Percentiles rank a stretch among this genome's conserved stretches.
These are phyloP conservation scores for Pseudocercospora macadamiae DNA, from an alignment of 2,329 filamentous ascomycete species.

Conservation along the genomic window DNA sequence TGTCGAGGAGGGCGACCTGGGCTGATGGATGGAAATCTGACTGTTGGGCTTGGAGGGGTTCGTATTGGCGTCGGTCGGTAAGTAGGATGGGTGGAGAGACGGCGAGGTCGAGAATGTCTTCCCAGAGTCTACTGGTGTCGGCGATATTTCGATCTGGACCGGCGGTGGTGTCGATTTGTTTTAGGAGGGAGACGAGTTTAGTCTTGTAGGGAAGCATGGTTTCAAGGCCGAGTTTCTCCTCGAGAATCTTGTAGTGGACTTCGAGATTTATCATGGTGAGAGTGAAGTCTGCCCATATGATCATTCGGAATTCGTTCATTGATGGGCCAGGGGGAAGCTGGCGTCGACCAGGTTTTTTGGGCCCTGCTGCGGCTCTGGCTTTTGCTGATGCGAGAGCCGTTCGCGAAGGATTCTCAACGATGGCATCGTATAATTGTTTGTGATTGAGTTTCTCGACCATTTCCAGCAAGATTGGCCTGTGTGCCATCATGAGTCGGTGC, in stretches of 20 bases:
- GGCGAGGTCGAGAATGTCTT: slow-evolving; percentile 12
- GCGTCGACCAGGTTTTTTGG: too few relatives aligned
- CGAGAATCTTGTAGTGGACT: slow-evolving; percentile 29
- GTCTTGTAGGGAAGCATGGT: slow-evolving; percentile 12
- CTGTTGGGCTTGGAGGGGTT: slow-evolving; percentile 63
- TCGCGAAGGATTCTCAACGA: neutral
- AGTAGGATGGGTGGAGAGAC: slow-evolving; percentile 44
- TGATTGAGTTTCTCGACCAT: neutral
- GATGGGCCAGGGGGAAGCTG: too few relatives aligned
- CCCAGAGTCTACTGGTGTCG: slow-evolving; percentile 13
- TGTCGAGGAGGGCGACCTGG: slow-evolving; percentile 64
- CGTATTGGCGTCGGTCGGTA: slow-evolving; percentile 72
- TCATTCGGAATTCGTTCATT: neutral
- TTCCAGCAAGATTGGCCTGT: neutral
- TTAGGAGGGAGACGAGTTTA: slow-evolving; percentile 6
- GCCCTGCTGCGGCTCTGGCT: neutral
- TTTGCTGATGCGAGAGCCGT: neutral
- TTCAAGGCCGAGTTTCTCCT: slow-evolving; percentile 26
- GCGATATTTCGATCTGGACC: neutral
- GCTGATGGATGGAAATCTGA: slow-evolving; percentile 69
- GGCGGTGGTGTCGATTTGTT: neutral
- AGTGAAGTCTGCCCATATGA: slow-evolving; percentile 21
- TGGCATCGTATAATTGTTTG: neutral
- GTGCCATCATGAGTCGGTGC: too few relatives aligned
- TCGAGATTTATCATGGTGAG: slow-evolving; percentile 35